Evolutionary conservation across 2,329 filamentous ascomycete species (phyloP).

Genomic region (Aschersonia sp.): DNA sequence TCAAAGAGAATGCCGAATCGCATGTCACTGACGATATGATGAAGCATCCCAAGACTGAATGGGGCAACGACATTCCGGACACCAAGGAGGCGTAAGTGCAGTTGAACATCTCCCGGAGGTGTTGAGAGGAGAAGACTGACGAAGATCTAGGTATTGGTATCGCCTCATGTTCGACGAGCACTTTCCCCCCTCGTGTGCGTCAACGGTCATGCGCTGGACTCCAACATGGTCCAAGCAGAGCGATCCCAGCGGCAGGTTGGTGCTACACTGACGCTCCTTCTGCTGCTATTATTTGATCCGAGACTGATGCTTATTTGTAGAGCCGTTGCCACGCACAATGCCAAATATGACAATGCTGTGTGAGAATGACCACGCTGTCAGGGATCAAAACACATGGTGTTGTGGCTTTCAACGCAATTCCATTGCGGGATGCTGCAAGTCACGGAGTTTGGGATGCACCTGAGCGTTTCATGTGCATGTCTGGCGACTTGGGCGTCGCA

Average conservation of each 20-base stretch:
- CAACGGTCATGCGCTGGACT: conserved; percentile 90
- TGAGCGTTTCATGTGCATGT: no score
- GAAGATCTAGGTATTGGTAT: conserved; percentile 72
- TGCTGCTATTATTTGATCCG: no score
- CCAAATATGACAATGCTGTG: conserved; percentile 50
- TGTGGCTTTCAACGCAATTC: neutral
- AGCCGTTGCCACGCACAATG: conserved; percentile 62
- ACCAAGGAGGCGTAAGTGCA: conserved; percentile 77
- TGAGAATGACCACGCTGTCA: conserved; percentile 8
- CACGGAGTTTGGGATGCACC: no score
- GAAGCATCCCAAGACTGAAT: conserved; percentile 95
- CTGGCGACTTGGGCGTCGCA: no score
- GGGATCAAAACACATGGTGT: neutral
- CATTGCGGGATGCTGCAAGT: no score
- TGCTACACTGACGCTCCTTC: conserved; percentile 1
- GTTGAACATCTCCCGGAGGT: neutral
- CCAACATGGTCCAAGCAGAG: conserved; percentile 95
- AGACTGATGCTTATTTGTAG: conserved; percentile 24
- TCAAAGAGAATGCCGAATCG: conserved; percentile 86
- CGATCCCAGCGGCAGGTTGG: conserved; percentile 79
- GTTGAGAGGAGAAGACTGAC: conserved; percentile 1
- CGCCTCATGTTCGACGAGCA: conserved; percentile 97
- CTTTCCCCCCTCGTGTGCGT: conserved; percentile 83
- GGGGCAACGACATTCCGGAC: conserved; percentile 85
- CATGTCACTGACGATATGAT: conserved; percentile 95